Base-by-base conservation (phyloP, 352 stramenopile species). In the Globisporangium alternatum region DNA sequence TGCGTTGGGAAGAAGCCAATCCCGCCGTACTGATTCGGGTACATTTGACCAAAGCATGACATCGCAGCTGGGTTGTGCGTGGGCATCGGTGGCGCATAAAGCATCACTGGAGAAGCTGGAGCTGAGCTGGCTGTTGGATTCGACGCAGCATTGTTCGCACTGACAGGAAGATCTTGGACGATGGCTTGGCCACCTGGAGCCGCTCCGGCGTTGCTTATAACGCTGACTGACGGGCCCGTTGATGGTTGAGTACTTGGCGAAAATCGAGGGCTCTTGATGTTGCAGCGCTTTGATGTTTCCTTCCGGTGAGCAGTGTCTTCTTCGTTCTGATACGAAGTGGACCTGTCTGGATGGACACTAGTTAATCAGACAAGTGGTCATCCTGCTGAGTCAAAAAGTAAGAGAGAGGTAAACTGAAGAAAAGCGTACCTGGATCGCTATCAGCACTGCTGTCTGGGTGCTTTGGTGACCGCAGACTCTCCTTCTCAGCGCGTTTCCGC, bases 31-130 rank as follows among this genome's bases (percentile, higher is more conserved):
- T 41, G 51, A 39, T 47, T 60, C 28, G 49, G 22, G 7, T 48
- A 52, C 35, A 49, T 43, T 39, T 51, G 37, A 25, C 22, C 37
- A 17, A 61, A 61, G 25, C 44, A 62, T 33, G 62, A 53, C 60
- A 54, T 57, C 31, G 19, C 1, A 2, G 31, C 17, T 17, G 53
- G 45, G n/a, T 25, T 33, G 53, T 37, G 47, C 60, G n/a, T 19
- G 22, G 53, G 2, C 22, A 62, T 62, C 13, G 48, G 41, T 2
- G 52, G 6, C 10, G 61, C 22, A n/a, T 49, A 57, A 13, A 48
- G 12, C 17, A 33, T 7, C 22, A 25, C 45, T 13, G 21, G 47
- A 21, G 45, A 28, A 12, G 8, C 9, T 44, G 43, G 28, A 8
- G n/a, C 15, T 33, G 12, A 33, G 21, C 13, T 25, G 21, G 5